Evolutionary conservation across 805 yeast genomes (phyloP).

Genomic region (Priceomyces carsonii): DNA sequence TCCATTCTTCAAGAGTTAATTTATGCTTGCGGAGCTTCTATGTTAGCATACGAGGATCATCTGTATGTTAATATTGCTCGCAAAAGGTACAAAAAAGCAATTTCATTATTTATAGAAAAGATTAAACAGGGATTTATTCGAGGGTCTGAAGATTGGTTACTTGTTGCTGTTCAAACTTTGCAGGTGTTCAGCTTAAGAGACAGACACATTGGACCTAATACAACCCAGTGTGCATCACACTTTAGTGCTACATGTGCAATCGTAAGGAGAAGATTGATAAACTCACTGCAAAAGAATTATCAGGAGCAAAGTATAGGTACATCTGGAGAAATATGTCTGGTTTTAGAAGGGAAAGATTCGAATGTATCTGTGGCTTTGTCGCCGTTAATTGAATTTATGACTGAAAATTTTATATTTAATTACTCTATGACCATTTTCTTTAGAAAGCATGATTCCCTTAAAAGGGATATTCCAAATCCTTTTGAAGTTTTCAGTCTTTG

Average conservation of each 20-base stretch:
- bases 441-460: constrained; percentile 25
- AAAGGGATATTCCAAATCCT: constrained; percentile 39
- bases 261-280: no score
- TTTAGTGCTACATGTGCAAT: constrained; percentile 35
- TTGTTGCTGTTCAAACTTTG: constrained; percentile 38
- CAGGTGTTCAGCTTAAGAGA: constrained; percentile 32
- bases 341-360: no score
- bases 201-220: constrained; percentile 26
- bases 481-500: constrained; percentile 34
- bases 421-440: constrained; percentile 39
- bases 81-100: constrained; percentile 20
- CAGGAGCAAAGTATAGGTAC: no score
- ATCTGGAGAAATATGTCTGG: no score
- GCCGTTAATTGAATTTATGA: constrained; percentile 36
- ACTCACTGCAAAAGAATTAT: no score
- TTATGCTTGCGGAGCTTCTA: constrained; percentile 43
- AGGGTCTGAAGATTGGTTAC: constrained; percentile 39
- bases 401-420: constrained; percentile 47
- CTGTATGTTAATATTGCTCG: constrained; percentile 16
- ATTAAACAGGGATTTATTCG: constrained; percentile 18
- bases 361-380: no score
- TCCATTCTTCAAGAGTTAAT: constrained; percentile 30
- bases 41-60: constrained; percentile 29
- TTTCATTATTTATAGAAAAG: constrained; percentile 16
- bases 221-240: constrained; percentile 28